These are phyloP conservation scores for Alternaria sp. DNA, from an alignment of 2,329 filamentous ascomycete species.

Conservation along the genomic window DNA sequence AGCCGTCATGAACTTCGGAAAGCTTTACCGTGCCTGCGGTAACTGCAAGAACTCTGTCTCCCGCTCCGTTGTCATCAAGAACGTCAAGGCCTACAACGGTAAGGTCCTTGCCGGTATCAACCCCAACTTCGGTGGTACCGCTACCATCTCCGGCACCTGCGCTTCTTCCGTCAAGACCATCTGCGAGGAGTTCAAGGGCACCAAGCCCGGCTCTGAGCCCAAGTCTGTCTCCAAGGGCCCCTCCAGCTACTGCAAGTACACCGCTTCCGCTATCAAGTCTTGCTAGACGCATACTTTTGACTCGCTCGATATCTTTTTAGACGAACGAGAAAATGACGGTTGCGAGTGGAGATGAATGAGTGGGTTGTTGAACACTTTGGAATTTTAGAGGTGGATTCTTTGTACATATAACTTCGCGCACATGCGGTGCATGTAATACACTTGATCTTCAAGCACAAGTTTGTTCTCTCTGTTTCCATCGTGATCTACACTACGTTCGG, in stretches of 20 bases:
- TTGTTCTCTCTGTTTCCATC: neutral
- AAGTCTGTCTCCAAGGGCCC: slow-evolving; percentile 40
- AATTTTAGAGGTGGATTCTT: slow-evolving; percentile 27
- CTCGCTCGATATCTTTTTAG: neutral
- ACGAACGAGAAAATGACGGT: neutral
- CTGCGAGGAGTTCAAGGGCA: slow-evolving; percentile 48
- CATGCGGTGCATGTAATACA: slow-evolving; percentile 23
- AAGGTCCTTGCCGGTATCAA: slow-evolving; percentile 61
- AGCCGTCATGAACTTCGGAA: slow-evolving; percentile 48
- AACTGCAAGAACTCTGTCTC: slow-evolving; percentile 58
- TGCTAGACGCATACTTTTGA: slow-evolving; percentile 32
- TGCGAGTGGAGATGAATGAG: neutral
- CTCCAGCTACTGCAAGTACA: slow-evolving; percentile 43
- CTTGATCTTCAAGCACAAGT: slow-evolving; percentile 6
- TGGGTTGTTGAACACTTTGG: slow-evolving; percentile 1
- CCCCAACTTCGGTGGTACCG: slow-evolving; percentile 60
- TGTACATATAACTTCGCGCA: slow-evolving; percentile 27
- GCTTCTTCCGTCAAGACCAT: slow-evolving; percentile 41
- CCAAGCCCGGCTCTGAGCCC: slow-evolving; percentile 40
- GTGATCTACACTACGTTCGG: neutral
- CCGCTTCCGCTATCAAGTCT: slow-evolving; percentile 39
- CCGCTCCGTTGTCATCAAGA: slow-evolving; percentile 56
- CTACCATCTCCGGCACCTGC: slow-evolving; percentile 53
- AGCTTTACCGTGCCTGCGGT: slow-evolving; percentile 59
- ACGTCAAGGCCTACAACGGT: slow-evolving; percentile 53